Conservation (phyloP, 495 filamentous ascomycete species). For the Podospora appendiculata region DNA sequence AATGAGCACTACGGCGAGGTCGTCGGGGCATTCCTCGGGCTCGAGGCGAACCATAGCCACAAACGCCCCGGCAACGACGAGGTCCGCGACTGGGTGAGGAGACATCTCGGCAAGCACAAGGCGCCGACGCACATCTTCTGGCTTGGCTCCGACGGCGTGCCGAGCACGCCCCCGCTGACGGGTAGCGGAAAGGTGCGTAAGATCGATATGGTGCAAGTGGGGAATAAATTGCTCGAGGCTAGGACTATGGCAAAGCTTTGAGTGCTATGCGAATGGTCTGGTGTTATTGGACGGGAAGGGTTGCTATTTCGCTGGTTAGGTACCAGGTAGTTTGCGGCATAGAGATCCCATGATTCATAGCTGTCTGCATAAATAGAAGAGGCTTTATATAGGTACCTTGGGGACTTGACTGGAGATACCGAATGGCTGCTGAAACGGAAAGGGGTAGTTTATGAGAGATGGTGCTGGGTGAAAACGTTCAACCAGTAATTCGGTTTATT, state of each 20-base stretch:
- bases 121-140: slow-evolving; percentile 59
- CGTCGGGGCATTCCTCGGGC: slow-evolving; percentile 53
- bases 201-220: slow-evolving; percentile 54
- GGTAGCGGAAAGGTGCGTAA: slow-evolving; percentile 68
- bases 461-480: no score
- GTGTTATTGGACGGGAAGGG: no score
- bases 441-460: no score
- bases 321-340: no score
- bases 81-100: slow-evolving; percentile 51
- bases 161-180: slow-evolving; percentile 50
- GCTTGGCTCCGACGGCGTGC: slow-evolving; percentile 54
- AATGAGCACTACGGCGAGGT: slow-evolving; percentile 60
- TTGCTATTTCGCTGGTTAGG: no score
- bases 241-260: slow-evolving; percentile 29
- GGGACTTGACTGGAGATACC: no score
- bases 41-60: slow-evolving; percentile 14
- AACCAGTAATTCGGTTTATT: no score
- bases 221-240: slow-evolving; percentile 36
- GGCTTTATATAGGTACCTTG: no score
- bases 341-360: no score
- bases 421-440: no score
- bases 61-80: slow-evolving; percentile 37
- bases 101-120: slow-evolving; percentile 59
- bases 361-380: no score
- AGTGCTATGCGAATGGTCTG: background rate